Conservation (phyloP, 129 eudicot genomes). For the Flaveria linearis region DNA sequence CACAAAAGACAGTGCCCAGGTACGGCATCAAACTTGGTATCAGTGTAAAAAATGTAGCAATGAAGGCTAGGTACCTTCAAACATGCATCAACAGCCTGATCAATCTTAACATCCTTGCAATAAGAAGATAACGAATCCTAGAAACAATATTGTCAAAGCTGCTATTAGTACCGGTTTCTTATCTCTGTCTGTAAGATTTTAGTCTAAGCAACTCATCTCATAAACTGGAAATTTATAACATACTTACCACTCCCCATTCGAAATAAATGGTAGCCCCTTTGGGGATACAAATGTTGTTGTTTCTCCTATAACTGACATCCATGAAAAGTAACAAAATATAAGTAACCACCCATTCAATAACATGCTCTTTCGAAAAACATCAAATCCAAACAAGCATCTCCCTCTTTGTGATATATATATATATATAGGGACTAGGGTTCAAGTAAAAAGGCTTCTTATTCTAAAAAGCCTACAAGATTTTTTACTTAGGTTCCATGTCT, state of each 20-base stretch:
- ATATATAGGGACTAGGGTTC: not conserved
- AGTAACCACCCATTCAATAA: conserved; percentile 14
- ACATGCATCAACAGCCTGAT: conserved; percentile 96
- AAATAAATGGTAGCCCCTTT: conserved; percentile 55
- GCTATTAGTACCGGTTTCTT: not conserved
- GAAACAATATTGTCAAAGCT: conserved; percentile 19
- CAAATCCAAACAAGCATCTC: not conserved
- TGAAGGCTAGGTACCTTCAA: conserved; percentile 71
- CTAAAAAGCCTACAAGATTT: too few species aligned
- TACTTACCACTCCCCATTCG: conserved; percentile 93
- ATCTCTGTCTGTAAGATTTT: not conserved
- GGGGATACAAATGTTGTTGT: conserved; percentile 83
- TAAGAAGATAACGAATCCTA: conserved; percentile 99
- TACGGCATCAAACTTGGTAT: conserved; percentile 98
- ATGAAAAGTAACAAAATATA: conserved; percentile 22
- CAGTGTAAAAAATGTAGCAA: conserved; percentile 90
- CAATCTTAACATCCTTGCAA: conserved; percentile 88
- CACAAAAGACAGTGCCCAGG: conserved; percentile 84
- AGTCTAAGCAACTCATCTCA: conserved; percentile 3
- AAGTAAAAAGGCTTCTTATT: too few species aligned
- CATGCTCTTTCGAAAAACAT: not conserved
- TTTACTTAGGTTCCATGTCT: conserved; percentile 5
- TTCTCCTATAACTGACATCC: conserved; percentile 84
- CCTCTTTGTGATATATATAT: not conserved
- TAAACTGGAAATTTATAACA: conserved; percentile 7